A percentile compares a stretch with the other conserved stretches of the same genome.
These are phyloP conservation scores for Aspergillus incahuasiensis DNA, from an alignment of 495 filamentous ascomycete species.

Conservation along the genomic window DNA sequence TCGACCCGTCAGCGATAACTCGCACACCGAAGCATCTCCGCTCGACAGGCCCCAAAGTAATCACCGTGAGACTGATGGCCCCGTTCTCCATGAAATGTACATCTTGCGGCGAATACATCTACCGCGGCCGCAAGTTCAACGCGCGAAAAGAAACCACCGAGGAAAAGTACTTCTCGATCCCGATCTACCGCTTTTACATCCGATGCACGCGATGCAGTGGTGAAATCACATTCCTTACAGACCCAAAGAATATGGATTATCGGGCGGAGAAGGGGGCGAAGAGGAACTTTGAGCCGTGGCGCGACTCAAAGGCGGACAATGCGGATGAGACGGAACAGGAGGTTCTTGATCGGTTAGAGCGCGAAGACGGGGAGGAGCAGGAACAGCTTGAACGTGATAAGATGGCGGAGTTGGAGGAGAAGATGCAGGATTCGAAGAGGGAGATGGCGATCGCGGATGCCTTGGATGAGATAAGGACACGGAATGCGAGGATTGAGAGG, in stretches of 20 bases:
- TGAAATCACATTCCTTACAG: slow-evolving; percentile 93
- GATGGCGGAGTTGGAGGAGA: slow-evolving; percentile 76
- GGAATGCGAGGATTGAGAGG: slow-evolving; percentile 82
- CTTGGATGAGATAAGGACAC: slow-evolving; percentile 85
- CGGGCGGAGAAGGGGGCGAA: slow-evolving; percentile 80
- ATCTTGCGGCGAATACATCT: slow-evolving; percentile 89
- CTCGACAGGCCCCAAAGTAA: slow-evolving; percentile 66
- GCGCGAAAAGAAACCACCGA: slow-evolving; percentile 91
- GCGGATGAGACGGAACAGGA: slow-evolving; percentile 81
- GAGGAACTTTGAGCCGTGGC: slow-evolving; percentile 92
- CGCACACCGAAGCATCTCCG: slow-evolving; percentile 62
- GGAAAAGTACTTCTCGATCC: slow-evolving; percentile 84
- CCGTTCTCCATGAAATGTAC: slow-evolving; percentile 94
- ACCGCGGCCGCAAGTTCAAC: slow-evolving; percentile 95
- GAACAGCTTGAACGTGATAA: slow-evolving; percentile 58
- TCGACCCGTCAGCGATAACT: slow-evolving; percentile 82
- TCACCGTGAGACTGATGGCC: slow-evolving; percentile 93
- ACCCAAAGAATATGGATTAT: slow-evolving; percentile 94
- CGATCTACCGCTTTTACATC: slow-evolving; percentile 93
- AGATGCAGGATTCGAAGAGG: slow-evolving; percentile 86
- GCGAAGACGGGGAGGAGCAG: slow-evolving; percentile 58
- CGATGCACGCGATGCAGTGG: slow-evolving; percentile 83
- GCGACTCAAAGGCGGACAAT: slow-evolving; percentile 45
- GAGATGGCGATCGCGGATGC: slow-evolving; percentile 98
- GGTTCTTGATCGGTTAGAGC: slow-evolving; percentile 75